phyloP scores from a whole-genome alignment of 306 rosid species.

The Glycine soja region DNA sequence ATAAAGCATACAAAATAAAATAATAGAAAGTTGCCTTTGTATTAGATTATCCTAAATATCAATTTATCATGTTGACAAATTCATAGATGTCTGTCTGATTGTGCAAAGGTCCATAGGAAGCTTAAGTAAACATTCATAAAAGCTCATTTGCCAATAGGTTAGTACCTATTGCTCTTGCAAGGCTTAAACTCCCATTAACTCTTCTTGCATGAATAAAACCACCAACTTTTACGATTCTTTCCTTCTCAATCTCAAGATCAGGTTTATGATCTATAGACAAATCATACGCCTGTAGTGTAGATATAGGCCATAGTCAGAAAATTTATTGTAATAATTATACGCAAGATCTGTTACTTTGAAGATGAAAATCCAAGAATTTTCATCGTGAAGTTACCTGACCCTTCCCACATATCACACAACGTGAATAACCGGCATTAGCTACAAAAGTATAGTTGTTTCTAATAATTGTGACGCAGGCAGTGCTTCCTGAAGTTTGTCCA shows the following conservation, averaged over 20 bases:
- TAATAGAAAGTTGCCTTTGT: background rate
- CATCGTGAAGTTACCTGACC: constrained; percentile 72
- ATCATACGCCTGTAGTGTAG: constrained; percentile 71
- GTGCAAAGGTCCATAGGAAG: background rate
- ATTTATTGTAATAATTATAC: background rate
- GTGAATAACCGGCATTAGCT: constrained; percentile 96
- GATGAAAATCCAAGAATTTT: constrained; percentile 11
- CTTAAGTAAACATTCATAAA: constrained; percentile 8
- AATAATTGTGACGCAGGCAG: constrained; percentile 88
- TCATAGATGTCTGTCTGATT: constrained; percentile 11
- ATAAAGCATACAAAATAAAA: constrained; percentile 17
- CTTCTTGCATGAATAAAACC: constrained; percentile 97
- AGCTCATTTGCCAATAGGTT: constrained; percentile 3
- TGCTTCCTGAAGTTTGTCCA: constrained; percentile 96
- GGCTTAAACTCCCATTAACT: constrained; percentile 94
- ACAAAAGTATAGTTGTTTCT: constrained; percentile 73
- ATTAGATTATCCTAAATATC: background rate
- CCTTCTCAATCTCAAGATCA: constrained; percentile 83
- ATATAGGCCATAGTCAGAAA: constrained; percentile 30
- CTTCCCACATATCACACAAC: constrained; percentile 88
- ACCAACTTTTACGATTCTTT: constrained; percentile 89
- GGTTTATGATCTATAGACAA: constrained; percentile 95
- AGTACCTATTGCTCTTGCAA: constrained; percentile 92
- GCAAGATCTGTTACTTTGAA: background rate
- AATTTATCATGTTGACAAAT: background rate